These are phyloP conservation scores for Erodium chrysanthum DNA, from an alignment of 441 rosid species.

Conservation along the genomic window DNA sequence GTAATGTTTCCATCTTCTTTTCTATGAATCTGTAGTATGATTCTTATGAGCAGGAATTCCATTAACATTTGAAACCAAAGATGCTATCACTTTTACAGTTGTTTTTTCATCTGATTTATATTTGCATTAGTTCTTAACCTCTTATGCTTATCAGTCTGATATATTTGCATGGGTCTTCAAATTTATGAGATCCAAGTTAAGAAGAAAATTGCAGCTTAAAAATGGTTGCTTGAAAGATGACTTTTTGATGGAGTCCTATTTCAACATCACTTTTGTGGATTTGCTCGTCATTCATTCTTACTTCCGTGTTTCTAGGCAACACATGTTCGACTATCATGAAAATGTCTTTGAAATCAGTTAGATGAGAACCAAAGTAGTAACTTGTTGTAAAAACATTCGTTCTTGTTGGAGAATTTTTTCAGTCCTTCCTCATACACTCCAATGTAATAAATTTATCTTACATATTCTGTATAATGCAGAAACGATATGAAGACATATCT, in stretches of 20 bases:
- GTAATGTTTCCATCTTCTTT: conserved; percentile 25
- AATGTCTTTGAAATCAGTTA: background rate
- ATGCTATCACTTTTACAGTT: background rate
- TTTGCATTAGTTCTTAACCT: background rate
- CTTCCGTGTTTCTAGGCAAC: background rate
- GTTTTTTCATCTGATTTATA: background rate
- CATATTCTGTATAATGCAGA: background rate
- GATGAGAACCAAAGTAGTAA: background rate
- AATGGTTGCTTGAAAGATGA: background rate
- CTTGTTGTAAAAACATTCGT: background rate
- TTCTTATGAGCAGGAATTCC: background rate
- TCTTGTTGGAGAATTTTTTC: background rate
- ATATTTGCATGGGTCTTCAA: background rate
- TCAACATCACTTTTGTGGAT: background rate
- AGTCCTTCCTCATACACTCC: background rate
- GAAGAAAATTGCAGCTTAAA: background rate
- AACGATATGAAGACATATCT: background rate
- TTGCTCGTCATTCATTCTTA: background rate
- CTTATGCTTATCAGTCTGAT: background rate
- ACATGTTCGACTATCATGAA: background rate
- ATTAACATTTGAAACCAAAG: background rate
- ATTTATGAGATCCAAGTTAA: background rate
- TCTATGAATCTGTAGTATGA: background rate
- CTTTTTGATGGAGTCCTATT: background rate
- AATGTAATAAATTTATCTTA: background rate